Evolutionary conservation across 1,139 yeast species (phyloP), one percentile per base, ranked within the genome.

Genomic region (Hanseniaspora uvarum): DNA sequence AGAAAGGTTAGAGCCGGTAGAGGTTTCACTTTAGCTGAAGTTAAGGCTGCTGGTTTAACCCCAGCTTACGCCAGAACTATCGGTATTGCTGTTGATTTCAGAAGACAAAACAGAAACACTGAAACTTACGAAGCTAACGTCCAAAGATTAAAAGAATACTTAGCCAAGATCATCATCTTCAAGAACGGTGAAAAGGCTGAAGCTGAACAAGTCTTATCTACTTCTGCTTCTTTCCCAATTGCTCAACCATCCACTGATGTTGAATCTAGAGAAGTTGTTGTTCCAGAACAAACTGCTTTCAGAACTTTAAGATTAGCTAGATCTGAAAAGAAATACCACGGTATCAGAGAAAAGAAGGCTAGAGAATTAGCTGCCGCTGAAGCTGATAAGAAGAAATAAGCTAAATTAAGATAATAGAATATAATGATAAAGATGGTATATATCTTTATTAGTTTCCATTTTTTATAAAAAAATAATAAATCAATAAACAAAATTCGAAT

Each of bases 1-100:
- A 87, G 96, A 83, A 92, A 89, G 79, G 88, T 89, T 68, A 88
- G 98, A 82, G 95, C 96, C 70, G 98, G 98, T 77, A 89, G 94
- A 79, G 98, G 98, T 74, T 92, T 92, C 87, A 81, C 97, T 67
- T 81, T 89, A 68, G 94, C 94, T 73, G 98, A 92, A 82, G 77
- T 94, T 71, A 92, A 92, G 83, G 96, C 96, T 73, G 97, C 87
- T 72, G 96, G 96, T 71, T 81, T 87, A 70, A 77, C 94, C 70
- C 80, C 94, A 69, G 86, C 88, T 74, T 86, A 87, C 79, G 98
- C 98, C 72, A 87, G 95, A 83, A 84, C 97, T 71, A 76, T 92
- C 70, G 98, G 98, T 75, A 86, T 92, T 70, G 86, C 98, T 67
- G 98, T 92, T 70, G 98, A 92, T 81, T 95, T 86, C 94, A 92